Percentiles rank a stretch among this genome's conserved stretches.
Evolutionary conservation across 257 asterid species (phyloP).

Genomic region (Catharanthus roseus): DNA sequence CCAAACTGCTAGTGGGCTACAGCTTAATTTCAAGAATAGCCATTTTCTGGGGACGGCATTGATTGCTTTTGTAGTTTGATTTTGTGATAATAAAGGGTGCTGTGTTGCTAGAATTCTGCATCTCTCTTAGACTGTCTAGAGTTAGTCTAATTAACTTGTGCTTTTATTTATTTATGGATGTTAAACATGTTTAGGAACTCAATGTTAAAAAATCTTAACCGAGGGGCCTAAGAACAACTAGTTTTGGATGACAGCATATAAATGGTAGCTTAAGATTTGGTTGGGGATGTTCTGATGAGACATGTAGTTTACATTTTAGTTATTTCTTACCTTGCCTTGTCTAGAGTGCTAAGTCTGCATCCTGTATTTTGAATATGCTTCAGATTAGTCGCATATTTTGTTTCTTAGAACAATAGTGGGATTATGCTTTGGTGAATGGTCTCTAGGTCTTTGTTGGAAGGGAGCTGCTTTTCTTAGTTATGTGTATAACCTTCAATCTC

Average conservation of each 20-base stretch:
- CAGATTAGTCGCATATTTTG: not conserved
- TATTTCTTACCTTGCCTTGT: not conserved
- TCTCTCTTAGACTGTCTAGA: not conserved
- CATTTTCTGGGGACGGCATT: not conserved
- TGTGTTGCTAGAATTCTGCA: not conserved
- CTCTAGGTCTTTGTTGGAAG: not conserved
- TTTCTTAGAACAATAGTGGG: not conserved
- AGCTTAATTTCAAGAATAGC: too few species aligned
- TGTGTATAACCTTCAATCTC: too few species aligned
- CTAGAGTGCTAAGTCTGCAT: not conserved
- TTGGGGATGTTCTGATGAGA: not conserved
- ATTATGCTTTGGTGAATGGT: not conserved
- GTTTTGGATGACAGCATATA: not conserved
- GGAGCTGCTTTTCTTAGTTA: too few species aligned
- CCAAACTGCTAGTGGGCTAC: not conserved
- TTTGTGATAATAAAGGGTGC: too few species aligned
- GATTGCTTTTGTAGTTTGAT: not conserved
- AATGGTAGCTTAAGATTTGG: not conserved
- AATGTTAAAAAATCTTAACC: too few species aligned
- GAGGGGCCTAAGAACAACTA: not conserved
- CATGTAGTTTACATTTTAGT: not conserved
- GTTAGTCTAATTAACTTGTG: not conserved
- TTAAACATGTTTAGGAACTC: not conserved
- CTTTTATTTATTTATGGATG: not conserved
- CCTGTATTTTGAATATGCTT: not conserved